These are phyloP conservation scores for Podospora pseudopauciseta DNA, from an alignment of 495 filamentous ascomycete species.

Conservation along the genomic window DNA sequence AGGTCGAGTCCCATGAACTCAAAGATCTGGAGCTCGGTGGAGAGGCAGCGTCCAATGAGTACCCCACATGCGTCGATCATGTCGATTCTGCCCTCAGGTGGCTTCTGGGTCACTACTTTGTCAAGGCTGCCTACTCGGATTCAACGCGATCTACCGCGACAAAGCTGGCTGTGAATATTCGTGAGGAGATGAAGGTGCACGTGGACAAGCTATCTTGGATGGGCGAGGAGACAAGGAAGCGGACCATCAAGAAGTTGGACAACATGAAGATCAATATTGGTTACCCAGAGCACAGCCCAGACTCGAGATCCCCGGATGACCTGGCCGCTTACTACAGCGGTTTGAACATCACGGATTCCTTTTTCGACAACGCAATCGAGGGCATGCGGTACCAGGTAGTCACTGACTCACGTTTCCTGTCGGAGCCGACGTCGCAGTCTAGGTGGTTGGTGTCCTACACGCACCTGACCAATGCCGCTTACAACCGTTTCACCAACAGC, in stretches of 20 bases:
- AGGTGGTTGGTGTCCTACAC: constrained; percentile 61
- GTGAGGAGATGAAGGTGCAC: constrained; percentile 54
- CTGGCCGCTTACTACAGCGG: constrained; percentile 57
- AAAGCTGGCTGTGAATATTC: constrained; percentile 66
- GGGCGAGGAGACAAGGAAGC: constrained; percentile 58
- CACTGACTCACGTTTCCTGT: constrained; percentile 54
- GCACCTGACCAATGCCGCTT: constrained; percentile 58
- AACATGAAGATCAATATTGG: constrained; percentile 74
- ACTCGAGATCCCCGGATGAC: constrained; percentile 56
- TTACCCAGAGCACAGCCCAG: constrained; percentile 52
- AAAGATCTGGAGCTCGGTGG: constrained; percentile 43
- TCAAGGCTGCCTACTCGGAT: constrained; percentile 63
- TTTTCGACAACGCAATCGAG: constrained; percentile 59
- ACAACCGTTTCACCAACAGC: constrained; percentile 60
- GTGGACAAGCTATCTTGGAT: constrained; percentile 63
- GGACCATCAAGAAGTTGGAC: constrained; percentile 64
- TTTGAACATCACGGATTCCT: constrained; percentile 51
- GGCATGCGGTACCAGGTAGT: constrained; percentile 38
- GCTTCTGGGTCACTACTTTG: constrained; percentile 58
- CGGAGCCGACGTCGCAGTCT: constrained; percentile 58
- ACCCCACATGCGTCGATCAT: constrained; percentile 53
- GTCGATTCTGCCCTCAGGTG: constrained; percentile 49
- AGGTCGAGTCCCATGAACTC: not conserved
- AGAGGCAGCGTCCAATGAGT: not conserved
- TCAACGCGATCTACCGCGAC: constrained; percentile 64